Evolutionary conservation across 1,139 yeast genomes (phyloP).

Genomic region (Hemisphaericaspora subhashii): DNA sequence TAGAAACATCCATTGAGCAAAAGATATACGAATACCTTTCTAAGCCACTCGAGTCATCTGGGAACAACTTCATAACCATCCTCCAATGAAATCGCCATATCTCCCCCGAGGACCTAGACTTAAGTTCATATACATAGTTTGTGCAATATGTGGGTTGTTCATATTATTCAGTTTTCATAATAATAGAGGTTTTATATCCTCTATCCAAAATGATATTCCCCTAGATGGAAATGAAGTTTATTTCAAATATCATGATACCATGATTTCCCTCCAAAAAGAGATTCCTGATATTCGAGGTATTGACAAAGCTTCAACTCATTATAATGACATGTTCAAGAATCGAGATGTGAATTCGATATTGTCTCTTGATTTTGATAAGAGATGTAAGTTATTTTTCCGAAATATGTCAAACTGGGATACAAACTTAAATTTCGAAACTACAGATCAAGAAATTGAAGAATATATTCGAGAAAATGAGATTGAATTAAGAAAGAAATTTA

Average conservation of each 20-base stretch:
- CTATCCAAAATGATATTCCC: too few species aligned
- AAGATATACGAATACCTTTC: too few species aligned
- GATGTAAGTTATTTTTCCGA: conserved; percentile 34
- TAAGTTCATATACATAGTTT: not conserved
- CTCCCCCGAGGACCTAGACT: not conserved
- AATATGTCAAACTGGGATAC: conserved; percentile 26
- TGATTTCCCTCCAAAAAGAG: conserved; percentile 7
- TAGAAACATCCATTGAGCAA: too few species aligned
- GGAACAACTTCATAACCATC: too few species aligned
- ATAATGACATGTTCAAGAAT: conserved; percentile 22
- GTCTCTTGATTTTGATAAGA: conserved; percentile 20
- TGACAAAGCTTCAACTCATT: conserved; percentile 23
- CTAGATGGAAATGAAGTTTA: too few species aligned
- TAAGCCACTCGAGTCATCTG: too few species aligned
- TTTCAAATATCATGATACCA: conserved; percentile 3
- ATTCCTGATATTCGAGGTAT: conserved; percentile 19
- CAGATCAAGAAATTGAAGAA: conserved; percentile 11
- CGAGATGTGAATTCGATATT: conserved; percentile 25
- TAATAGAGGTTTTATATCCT: too few species aligned
- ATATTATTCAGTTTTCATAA: too few species aligned
- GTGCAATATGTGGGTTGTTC: not conserved
- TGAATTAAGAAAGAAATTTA: conserved; percentile 10
- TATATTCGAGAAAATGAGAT: conserved; percentile 9
- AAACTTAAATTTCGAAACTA: conserved; percentile 21
- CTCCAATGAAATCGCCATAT: not conserved